Evolutionary conservation across 176 grass and related monocot genomes (phyloP).

Genomic region (Ananas comosus): DNA sequence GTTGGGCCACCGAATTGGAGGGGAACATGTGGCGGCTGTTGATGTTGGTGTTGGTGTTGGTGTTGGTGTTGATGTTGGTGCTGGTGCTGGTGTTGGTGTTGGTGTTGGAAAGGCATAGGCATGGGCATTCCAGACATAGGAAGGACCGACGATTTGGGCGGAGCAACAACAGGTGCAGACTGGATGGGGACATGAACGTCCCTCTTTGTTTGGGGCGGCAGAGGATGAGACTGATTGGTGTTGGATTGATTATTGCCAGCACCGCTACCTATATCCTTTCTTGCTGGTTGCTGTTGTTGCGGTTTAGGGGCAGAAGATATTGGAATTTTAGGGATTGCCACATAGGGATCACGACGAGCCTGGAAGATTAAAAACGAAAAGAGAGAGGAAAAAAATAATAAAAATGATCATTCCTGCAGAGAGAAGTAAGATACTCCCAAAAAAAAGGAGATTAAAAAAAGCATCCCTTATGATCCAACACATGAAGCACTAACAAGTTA

Average conservation of each 20-base stretch:
- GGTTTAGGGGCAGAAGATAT: conserved; percentile 44
- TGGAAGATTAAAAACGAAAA: conserved; percentile 14
- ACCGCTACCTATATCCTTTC: conserved; percentile 16
- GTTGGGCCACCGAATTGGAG: conserved; percentile 47
- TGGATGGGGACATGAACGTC: not conserved
- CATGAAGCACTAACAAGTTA: conserved; percentile 3
- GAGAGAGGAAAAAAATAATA: not conserved
- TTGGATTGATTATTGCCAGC: conserved; percentile 36
- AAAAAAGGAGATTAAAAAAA: no score
- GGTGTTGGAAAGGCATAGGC: not conserved
- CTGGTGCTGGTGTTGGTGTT: not conserved
- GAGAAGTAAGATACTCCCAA: no score
- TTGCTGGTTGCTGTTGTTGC: conserved; percentile 24
- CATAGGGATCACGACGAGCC: conserved; percentile 42
- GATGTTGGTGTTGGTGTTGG: conserved; percentile 23
- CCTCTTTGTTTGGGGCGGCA: conserved; percentile 4
- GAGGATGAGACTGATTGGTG: not conserved
- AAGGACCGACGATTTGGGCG: conserved; percentile 17
- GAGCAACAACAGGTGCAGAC: not conserved
- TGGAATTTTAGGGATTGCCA: conserved; percentile 27
- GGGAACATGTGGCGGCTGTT: conserved; percentile 46
- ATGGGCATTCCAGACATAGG: conserved; percentile 11
- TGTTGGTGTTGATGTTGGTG: conserved; percentile 22
- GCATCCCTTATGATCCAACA: no score
- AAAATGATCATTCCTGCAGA: no score